phyloP scores from a whole-genome alignment of 768 basidiomycete genomes.

The Porphyrellus cyaneotinctus region DNA sequence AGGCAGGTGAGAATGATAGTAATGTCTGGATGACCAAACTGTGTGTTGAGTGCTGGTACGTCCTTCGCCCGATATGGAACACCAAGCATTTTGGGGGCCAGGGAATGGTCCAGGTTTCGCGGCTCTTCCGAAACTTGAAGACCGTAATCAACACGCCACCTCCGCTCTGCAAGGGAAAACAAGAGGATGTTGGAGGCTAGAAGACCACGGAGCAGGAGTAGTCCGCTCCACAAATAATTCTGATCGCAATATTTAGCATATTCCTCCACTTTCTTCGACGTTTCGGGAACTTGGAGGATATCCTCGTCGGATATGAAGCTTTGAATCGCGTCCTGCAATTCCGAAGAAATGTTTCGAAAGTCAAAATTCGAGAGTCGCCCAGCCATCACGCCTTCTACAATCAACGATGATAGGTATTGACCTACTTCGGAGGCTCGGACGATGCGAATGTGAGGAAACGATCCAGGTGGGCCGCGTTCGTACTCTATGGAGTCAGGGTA shows the following conservation, averaged over 20 bases:
- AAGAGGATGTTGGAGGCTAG: too few relatives aligned
- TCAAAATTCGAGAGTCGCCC: not conserved
- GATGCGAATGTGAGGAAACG: too few relatives aligned
- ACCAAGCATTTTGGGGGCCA: not conserved
- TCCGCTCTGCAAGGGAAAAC: too few relatives aligned
- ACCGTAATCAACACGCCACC: not conserved
- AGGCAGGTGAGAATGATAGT: not conserved
- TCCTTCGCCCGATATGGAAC: not conserved
- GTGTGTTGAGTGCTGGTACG: not conserved
- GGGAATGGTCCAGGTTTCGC: too few relatives aligned
- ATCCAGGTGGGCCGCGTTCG: not conserved
- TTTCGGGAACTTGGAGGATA: not conserved
- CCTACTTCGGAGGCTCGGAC: too few relatives aligned
- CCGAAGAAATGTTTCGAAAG: not conserved
- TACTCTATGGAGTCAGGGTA: constrained; percentile 1
- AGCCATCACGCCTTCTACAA: not conserved
- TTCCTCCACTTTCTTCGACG: not conserved
- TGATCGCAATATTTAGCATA: not conserved
- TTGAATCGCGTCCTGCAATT: not conserved
- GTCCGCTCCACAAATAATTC: not conserved
- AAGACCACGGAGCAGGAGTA: too few relatives aligned
- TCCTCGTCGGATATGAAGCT: not conserved
- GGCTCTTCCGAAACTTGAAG: not conserved
- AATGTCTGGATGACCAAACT: not conserved
- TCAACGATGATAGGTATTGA: not conserved